A percentile compares a stretch with the other conserved stretches of the same genome.
phyloP scores from a whole-genome alignment of 1,284 basidiomycete genomes.

The Thelephora terrestris region DNA sequence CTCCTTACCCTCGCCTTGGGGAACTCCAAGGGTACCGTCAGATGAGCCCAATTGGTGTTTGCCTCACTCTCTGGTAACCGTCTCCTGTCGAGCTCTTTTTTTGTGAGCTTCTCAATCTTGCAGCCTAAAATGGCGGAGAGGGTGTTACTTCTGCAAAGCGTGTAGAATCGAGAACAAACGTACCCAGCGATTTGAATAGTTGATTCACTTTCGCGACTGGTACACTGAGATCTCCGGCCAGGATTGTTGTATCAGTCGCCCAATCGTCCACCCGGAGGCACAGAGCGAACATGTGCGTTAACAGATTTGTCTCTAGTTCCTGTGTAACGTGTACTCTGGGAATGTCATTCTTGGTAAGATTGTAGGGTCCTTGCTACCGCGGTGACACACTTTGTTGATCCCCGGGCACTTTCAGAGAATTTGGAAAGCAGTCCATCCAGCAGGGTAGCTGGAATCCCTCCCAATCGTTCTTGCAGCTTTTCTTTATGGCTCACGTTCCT shows the following conservation, averaged over 20 bases:
- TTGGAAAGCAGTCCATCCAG: slow-evolving; percentile 68
- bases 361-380: neutral
- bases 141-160: slow-evolving; percentile 12
- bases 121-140: slow-evolving; percentile 41
- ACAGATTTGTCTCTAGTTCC: slow-evolving; percentile 56
- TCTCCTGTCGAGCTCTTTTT: slow-evolving; percentile 55
- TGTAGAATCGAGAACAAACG: slow-evolving; percentile 11
- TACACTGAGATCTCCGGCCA: slow-evolving; percentile 70
- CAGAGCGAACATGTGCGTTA: slow-evolving; percentile 72
- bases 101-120: slow-evolving; percentile 47
- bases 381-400: slow-evolving; percentile 43
- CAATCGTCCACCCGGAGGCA: slow-evolving; percentile 74
- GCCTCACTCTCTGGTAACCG: slow-evolving; percentile 53
- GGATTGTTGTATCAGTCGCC: slow-evolving; percentile 51
- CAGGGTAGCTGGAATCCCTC: slow-evolving; percentile 50
- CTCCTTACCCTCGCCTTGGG: slow-evolving; percentile 49
- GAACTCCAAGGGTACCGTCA: slow-evolving; percentile 70
- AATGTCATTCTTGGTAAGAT: neutral
- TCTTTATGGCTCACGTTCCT: slow-evolving; percentile 37
- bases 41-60: slow-evolving; percentile 55
- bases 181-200: slow-evolving; percentile 46
- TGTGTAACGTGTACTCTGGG: slow-evolving; percentile 59
- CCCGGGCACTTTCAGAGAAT: slow-evolving; percentile 68
- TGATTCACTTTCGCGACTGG: slow-evolving; percentile 38
- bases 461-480: slow-evolving; percentile 43